Evolutionary conservation across 805 yeast species (phyloP).

Genomic region (Spathaspora gorwiae): DNA sequence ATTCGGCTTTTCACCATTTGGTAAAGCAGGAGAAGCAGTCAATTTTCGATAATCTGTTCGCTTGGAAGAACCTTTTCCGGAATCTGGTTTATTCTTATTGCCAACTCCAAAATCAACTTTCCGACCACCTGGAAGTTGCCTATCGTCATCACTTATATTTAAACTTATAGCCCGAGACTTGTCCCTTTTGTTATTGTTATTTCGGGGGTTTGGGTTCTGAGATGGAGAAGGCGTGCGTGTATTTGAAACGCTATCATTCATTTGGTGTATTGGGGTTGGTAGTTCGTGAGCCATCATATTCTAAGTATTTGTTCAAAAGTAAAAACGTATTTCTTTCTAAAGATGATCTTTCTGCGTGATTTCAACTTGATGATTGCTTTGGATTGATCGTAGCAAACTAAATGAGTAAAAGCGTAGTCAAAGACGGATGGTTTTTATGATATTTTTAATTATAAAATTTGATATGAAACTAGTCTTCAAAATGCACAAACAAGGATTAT

Average conservation of each 20-base stretch:
- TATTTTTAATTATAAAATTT: too few relatives aligned
- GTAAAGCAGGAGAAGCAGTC: conserved; percentile 16
- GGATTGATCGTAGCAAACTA: too few relatives aligned
- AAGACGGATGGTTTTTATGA: too few relatives aligned
- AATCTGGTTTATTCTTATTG: conserved; percentile 6
- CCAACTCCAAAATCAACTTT: conserved; percentile 27
- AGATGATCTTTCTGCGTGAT: too few relatives aligned
- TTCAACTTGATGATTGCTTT: too few relatives aligned
- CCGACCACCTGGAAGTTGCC: conserved; percentile 26
- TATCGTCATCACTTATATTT: conserved; percentile 9
- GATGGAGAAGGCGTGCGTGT: conserved; percentile 1
- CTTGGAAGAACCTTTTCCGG: neutral
- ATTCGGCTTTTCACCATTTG: conserved; percentile 28
- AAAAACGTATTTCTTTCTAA: too few relatives aligned
- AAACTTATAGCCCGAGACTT: neutral
- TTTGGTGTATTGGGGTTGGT: conserved; percentile 22
- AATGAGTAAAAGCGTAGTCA: too few relatives aligned
- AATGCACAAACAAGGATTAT: too few relatives aligned
- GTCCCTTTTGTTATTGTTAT: conserved; percentile 3
- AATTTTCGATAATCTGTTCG: conserved; percentile 4
- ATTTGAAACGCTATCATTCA: conserved; percentile 5
- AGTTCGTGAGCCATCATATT: conserved; percentile 33
- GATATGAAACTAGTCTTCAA: too few relatives aligned
- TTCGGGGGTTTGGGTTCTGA: conserved; percentile 1
- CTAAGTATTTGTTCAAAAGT: too few relatives aligned